Base-by-base conservation (phyloP, 2,329 filamentous ascomycete species). In the Exophiala mesophila region DNA sequence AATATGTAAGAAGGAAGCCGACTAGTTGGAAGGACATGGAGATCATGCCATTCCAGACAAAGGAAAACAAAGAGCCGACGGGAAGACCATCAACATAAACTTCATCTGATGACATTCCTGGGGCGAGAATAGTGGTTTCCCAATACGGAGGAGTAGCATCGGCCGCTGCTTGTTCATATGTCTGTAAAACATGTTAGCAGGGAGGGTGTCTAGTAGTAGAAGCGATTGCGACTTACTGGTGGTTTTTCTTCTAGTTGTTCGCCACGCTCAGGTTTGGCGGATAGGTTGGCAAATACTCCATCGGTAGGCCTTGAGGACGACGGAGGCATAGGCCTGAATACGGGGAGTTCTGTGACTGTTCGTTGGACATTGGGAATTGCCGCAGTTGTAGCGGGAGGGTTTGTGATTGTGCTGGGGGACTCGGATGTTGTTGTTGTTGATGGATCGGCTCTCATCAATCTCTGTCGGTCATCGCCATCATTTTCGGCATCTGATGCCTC, bases 101-200 rank as follows among this genome's bases (percentile, higher is more conserved):
- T 64, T 98, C 92, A 60, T 97, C 89, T 28, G 82, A 80, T n/a
- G 85, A 85, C 53, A 92, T 80, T 41, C 90, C 92, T 1, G 92
- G 92, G 0, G 89, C 90, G 38, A 98, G 77, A 53, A 98, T 96
- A 0, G 92, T 97, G 4, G 92, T 98, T 71, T 98, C 92, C 92
- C 92, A 98, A 67, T 98, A 98, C 0, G 92, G 92, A 1, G 92
- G 92, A 35, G 92, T 92, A 17, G 88, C 85, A 64, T 98, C 92
- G 30, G 90, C 90, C 3, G 92, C 92, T 12, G 92, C 92, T 78
- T 97, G 90, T 74, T 98, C 92, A 64, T 98, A 98, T 24, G 90
- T 89, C 87, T 96, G 47, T 23, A 28, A 36, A 21, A 16, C 15
- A 19, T 8, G 10, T 20, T 13, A 34, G 32, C 24, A 24, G 19